Evolutionary conservation across 129 eudicot genomes (phyloP), one percentile per base, ranked within the genome.

Genomic region (sunflower (Helianthus annuus)): DNA sequence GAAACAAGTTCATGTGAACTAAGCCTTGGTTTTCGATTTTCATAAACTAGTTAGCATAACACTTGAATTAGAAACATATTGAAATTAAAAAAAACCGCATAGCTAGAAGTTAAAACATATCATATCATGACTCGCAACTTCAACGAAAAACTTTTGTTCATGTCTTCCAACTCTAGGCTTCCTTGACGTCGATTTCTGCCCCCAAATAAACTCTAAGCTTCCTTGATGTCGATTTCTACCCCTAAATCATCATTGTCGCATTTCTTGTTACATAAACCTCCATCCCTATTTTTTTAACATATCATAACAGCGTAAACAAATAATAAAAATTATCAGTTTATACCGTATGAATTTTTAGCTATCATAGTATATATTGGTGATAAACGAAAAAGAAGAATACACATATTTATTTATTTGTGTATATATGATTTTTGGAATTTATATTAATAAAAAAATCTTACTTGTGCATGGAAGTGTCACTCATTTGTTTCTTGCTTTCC

Each of bases 381-480:
- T 27, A 32, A 32, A 32, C 36, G 0, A 32, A 32, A 32, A 32
- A 32, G 36, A 32, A 32, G 36, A 32, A 32, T 32, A 32, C 2
- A 32, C 10, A 64, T 64, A 22, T 4, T 14, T 15, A 16, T 6
- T 1, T 7, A 40, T 19, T 12, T 66, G 0, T 51, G 16, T 2
- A 4, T 10, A 0, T 13, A 17, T 22, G 0, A 1, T 4, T 10
- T 53, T 52, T 12, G 0, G 29, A 24, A 10, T n/a, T 13, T 10
- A 12, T 68, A 39, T 3, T 32, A 32, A 34, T 32, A 69, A 32
- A 34, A 48, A 10, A 10, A 2, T 17, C 70, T 48, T 67, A 73
- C 83, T 14, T 79, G 38, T 56, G 68, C 39, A 49, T 36, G 65
- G 1, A n/a, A 8, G 63, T 27, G 38, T 73, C 66, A 12, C n/a